A percentile compares a stretch with the other conserved stretches of the same genome.
Evolutionary conservation across 768 basidiomycete species (phyloP).

Genomic region (Trametes gibbosa): DNA sequence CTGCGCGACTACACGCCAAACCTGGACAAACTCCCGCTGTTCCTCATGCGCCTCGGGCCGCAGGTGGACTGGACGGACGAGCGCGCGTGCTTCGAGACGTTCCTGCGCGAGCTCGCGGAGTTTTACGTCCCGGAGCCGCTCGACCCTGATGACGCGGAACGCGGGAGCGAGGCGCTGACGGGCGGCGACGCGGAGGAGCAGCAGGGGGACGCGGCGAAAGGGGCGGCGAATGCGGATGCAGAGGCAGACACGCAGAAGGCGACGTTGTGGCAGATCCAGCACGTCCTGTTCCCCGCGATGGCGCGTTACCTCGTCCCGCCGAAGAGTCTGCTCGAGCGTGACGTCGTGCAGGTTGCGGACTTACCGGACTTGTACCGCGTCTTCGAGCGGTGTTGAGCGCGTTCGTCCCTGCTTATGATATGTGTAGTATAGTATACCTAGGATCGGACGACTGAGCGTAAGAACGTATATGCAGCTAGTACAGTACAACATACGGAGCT

Average conservation of each 20-base stretch:
- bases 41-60: slow-evolving; percentile 90
- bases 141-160: slow-evolving; percentile 11
- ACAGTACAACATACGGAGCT: background rate
- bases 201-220: background rate
- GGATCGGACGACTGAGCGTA: too few species aligned
- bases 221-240: slow-evolving; percentile 22
- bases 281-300: slow-evolving; percentile 85
- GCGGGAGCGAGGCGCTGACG: too few species aligned
- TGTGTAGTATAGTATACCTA: too few species aligned
- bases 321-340: slow-evolving; percentile 61
- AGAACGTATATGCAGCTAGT: background rate
- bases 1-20: slow-evolving; percentile 88
- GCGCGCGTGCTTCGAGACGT: slow-evolving; percentile 77
- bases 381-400: slow-evolving; percentile 79
- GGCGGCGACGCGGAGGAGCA: background rate
- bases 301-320: slow-evolving; percentile 71
- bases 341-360: slow-evolving; percentile 86
- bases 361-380: slow-evolving; percentile 91
- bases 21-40: slow-evolving; percentile 83
- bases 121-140: slow-evolving; percentile 79
- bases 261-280: slow-evolving; percentile 84
- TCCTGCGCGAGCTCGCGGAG: slow-evolving; percentile 86
- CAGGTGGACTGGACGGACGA: slow-evolving; percentile 93
- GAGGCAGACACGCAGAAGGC: slow-evolving; percentile 49
- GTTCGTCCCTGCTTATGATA: background rate